A percentile compares a stretch with the other conserved stretches of the same genome.
Evolutionary conservation across 176 grass and related monocot species (phyloP).

Genomic region (Alopecurus myosuroides): DNA sequence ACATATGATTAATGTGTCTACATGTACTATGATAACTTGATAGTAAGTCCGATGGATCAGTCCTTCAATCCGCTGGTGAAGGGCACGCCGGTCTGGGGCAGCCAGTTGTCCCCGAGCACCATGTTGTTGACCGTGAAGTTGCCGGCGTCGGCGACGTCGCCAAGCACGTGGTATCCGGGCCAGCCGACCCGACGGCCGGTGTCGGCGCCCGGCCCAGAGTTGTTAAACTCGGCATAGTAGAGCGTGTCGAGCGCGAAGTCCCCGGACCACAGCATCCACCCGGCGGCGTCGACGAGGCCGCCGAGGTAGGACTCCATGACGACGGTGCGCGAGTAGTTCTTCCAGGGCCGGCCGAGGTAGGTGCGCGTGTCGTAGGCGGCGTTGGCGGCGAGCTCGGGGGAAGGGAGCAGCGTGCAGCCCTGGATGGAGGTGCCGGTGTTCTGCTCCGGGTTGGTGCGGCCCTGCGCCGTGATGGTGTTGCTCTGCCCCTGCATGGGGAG

Average conservation of each 20-base stretch:
- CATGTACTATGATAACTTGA: too few species aligned
- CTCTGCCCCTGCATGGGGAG: conserved; percentile 60
- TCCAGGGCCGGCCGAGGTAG: conserved; percentile 58
- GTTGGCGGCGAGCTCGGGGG: conserved; percentile 44
- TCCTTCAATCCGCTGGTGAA: conserved; percentile 30
- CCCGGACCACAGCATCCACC: conserved; percentile 64
- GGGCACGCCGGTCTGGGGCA: conserved; percentile 64
- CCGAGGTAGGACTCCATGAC: conserved; percentile 60
- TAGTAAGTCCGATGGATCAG: not conserved
- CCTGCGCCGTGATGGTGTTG: conserved; percentile 81
- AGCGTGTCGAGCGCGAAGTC: conserved; percentile 51
- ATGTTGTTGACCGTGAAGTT: conserved; percentile 60
- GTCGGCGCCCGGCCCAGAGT: conserved; percentile 44
- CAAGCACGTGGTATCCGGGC: conserved; percentile 57
- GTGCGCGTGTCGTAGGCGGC: conserved; percentile 12
- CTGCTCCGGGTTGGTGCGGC: conserved; percentile 69
- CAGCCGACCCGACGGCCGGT: conserved; percentile 44
- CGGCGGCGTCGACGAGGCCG: conserved; percentile 34
- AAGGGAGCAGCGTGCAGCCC: conserved; percentile 31
- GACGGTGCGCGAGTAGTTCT: conserved; percentile 58
- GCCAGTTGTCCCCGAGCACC: conserved; percentile 57
- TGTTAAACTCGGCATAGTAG: conserved; percentile 61
- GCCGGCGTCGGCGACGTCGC: conserved; percentile 15
- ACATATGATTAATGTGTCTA: not conserved
- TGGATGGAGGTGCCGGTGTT: conserved; percentile 80